Evolutionary conservation across 2,329 filamentous ascomycete genomes (phyloP).

Genomic region (Penicillium sclerotigenum): DNA sequence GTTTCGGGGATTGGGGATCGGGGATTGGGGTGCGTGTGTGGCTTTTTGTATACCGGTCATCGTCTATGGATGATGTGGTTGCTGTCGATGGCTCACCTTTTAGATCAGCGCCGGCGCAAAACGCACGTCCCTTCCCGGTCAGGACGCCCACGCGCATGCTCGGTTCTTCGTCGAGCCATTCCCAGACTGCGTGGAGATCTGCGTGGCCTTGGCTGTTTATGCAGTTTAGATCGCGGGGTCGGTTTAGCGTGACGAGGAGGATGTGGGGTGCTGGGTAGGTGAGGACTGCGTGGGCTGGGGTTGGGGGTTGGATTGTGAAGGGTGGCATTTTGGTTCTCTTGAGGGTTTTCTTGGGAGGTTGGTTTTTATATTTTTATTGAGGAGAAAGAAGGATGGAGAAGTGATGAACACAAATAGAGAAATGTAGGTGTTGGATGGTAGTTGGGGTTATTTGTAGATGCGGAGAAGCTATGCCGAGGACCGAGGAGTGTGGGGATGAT

Average conservation of each 20-base stretch:
- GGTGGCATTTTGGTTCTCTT: constrained; percentile 19
- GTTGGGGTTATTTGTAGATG: constrained; percentile 10
- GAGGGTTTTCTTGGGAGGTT: neutral
- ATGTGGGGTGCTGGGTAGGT: constrained; percentile 46
- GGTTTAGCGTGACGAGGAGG: constrained; percentile 49
- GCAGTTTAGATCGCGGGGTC: constrained; percentile 45
- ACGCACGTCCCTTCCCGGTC: constrained; percentile 43
- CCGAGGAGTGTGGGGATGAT: constrained; percentile 17
- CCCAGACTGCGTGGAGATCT: constrained; percentile 44
- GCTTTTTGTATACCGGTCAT: neutral
- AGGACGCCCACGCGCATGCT: constrained; percentile 40
- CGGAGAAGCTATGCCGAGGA: constrained; percentile 24
- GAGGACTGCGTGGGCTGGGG: constrained; percentile 33
- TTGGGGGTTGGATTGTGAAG: constrained; percentile 33
- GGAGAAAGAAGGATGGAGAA: neutral
- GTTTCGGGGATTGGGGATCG: neutral
- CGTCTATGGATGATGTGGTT: neutral
- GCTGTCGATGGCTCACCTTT: constrained; percentile 33
- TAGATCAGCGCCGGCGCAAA: constrained; percentile 47
- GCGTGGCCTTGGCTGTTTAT: constrained; percentile 43
- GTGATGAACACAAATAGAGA: neutral
- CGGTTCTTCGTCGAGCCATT: constrained; percentile 47
- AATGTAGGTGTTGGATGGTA: neutral
- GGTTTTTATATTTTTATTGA: neutral
- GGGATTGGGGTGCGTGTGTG: neutral